A percentile compares a stretch with the other conserved stretches of the same genome.
Conservation (phyloP, 1,284 basidiomycete species). For the Anthracocystis setariae region DNA sequence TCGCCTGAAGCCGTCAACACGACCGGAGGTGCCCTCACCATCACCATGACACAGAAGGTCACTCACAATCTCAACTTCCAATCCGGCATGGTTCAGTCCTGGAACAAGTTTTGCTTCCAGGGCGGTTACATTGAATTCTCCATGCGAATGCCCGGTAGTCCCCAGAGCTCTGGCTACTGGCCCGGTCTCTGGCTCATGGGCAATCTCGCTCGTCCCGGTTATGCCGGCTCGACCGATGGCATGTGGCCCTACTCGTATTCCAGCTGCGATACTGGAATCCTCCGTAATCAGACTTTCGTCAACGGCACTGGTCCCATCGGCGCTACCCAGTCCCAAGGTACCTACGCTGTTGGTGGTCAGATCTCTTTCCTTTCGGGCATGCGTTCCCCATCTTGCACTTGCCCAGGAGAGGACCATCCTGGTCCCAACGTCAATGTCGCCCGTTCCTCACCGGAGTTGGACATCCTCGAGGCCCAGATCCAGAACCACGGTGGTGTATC, state of each 20-base stretch:
- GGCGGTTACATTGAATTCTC: constrained; percentile 65
- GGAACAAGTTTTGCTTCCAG: constrained; percentile 67
- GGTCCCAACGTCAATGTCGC: constrained; percentile 63
- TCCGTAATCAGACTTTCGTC: constrained; percentile 56
- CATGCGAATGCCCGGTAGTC: constrained; percentile 54
- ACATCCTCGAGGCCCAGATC: constrained; percentile 70
- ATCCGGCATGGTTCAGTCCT: constrained; percentile 62
- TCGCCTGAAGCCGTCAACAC: constrained; percentile 58
- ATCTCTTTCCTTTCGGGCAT: constrained; percentile 46
- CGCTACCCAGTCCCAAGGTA: constrained; percentile 45
- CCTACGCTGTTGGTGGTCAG: constrained; percentile 26
- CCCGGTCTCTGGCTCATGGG: constrained; percentile 68
- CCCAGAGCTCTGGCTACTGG: constrained; percentile 70
- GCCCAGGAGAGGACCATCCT: constrained; percentile 59
- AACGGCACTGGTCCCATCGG: constrained; percentile 54
- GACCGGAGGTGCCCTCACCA: constrained; percentile 46
- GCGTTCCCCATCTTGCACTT: constrained; percentile 57
- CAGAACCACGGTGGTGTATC: constrained; percentile 68
- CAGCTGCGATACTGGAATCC: constrained; percentile 64
- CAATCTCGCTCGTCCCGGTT: constrained; percentile 64
- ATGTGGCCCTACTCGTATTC: constrained; percentile 69
- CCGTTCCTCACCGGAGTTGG: constrained; percentile 66
- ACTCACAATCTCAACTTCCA: constrained; percentile 62
- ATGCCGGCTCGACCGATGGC: constrained; percentile 65
- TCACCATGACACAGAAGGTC: constrained; percentile 50